A percentile compares a stretch with the other conserved stretches of the same genome.
Evolutionary conservation across 2,329 filamentous ascomycete species (phyloP).

Genomic region (Fusarium redolens): DNA sequence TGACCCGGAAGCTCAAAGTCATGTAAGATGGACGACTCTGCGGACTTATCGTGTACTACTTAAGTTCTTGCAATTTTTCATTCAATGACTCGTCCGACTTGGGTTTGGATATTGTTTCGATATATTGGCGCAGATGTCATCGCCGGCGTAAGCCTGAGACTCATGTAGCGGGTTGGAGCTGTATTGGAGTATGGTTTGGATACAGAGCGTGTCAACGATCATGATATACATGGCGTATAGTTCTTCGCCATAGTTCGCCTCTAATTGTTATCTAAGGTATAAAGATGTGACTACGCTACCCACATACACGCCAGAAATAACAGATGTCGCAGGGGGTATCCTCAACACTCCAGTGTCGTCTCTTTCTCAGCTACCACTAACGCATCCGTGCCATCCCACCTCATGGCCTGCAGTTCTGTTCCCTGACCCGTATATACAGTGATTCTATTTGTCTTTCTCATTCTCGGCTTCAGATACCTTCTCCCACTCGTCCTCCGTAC

Average conservation of each 20-base stretch:
- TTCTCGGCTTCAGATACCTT: slow-evolving; percentile 83
- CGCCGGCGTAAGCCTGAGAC: background rate
- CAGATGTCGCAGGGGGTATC: slow-evolving; percentile 44
- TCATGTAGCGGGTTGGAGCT: background rate
- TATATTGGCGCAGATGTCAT: slow-evolving; percentile 5
- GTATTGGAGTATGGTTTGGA: background rate
- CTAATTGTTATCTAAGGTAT: slow-evolving; percentile 10
- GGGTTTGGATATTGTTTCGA: background rate
- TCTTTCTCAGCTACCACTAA: slow-evolving; percentile 12
- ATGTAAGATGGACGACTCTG: slow-evolving; percentile 34
- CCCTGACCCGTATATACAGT: background rate
- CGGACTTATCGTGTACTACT: slow-evolving; percentile 9
- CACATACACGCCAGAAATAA: slow-evolving; percentile 40
- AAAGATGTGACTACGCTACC: slow-evolving; percentile 33
- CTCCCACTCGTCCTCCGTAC: slow-evolving; percentile 98
- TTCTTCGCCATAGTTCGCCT: slow-evolving; percentile 16
- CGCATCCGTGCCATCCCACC: background rate
- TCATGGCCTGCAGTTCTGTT: background rate
- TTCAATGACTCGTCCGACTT: background rate
- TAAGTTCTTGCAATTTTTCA: background rate
- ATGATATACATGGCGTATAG: slow-evolving; percentile 1
- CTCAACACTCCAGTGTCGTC: slow-evolving; percentile 33
- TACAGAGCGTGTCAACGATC: background rate
- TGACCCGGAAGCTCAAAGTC: slow-evolving; percentile 67
- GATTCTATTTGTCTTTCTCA: slow-evolving; percentile 64